Conservation (phyloP, 225 moss, liverwort and hornwort genomes). For the Polytrichum commune region DNA sequence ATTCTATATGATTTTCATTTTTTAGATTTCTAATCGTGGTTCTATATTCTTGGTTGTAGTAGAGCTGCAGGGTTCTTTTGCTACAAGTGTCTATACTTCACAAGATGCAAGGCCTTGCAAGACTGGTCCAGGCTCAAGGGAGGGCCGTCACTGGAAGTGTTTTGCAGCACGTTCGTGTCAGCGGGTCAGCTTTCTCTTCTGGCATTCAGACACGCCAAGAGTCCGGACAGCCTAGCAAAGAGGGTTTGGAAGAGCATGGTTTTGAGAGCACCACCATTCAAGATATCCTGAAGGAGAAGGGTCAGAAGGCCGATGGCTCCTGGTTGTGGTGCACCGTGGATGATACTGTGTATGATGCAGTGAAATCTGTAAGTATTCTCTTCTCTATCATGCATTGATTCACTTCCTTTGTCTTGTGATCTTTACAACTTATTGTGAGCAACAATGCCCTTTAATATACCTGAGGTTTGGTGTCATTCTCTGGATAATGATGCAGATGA, state of each 20-base stretch:
- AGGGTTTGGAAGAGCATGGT: slow-evolving; percentile 74
- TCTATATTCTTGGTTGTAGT: background rate
- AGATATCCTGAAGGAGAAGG: slow-evolving; percentile 84
- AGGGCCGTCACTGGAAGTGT: slow-evolving; percentile 53
- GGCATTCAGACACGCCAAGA: slow-evolving; percentile 38
- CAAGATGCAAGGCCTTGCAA: slow-evolving; percentile 85
- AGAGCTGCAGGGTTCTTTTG: background rate
- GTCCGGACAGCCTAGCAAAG: slow-evolving; percentile 36
- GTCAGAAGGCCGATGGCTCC: slow-evolving; percentile 64
- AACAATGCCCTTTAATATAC: no score
- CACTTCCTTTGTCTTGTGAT: background rate
- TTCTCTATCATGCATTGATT: no score
- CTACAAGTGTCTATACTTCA: background rate
- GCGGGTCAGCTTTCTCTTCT: slow-evolving; percentile 25
- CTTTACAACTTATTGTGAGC: no score
- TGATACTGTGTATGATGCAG: slow-evolving; percentile 88
- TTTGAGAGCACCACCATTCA: slow-evolving; percentile 91
- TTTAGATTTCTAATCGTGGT: no score
- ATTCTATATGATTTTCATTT: no score
- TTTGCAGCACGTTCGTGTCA: slow-evolving; percentile 61
- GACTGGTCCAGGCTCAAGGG: slow-evolving; percentile 53
- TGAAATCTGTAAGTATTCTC: slow-evolving; percentile 64
- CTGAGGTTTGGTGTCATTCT: background rate
- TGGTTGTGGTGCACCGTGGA: slow-evolving; percentile 91
- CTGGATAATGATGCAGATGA: slow-evolving; percentile 56